Evolutionary conservation across 805 yeast genomes (phyloP).

Genomic region (Candida alai): DNA sequence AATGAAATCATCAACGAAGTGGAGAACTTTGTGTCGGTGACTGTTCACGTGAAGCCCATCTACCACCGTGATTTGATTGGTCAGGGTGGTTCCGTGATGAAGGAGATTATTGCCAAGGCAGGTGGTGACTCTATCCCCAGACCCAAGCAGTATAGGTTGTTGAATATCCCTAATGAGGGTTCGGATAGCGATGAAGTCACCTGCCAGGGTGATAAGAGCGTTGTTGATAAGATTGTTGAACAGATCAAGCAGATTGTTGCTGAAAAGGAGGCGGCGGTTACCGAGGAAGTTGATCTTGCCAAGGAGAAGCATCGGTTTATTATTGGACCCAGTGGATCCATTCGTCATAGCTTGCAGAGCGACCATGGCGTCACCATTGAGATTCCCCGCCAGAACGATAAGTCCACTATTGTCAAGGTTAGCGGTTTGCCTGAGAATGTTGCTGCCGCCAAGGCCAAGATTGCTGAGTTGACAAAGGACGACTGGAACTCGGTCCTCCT

Average conservation of each 20-base stretch:
- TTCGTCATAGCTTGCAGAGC: conserved; percentile 67
- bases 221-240: conserved; percentile 65
- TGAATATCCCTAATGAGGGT: conserved; percentile 67
- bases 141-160: conserved; percentile 47
- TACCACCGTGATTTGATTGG: conserved; percentile 78
- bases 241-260: conserved; percentile 61
- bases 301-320: conserved; percentile 70
- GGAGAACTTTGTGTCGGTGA: conserved; percentile 55
- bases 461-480: conserved; percentile 59
- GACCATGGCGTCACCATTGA: conserved; percentile 61
- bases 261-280: conserved; percentile 56
- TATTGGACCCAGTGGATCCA: conserved; percentile 78
- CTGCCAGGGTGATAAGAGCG: conserved; percentile 68
- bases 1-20: conserved; percentile 59
- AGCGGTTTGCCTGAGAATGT: conserved; percentile 66
- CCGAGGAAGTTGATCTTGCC: conserved; percentile 55
- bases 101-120: conserved; percentile 71
- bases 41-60: conserved; percentile 66
- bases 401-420: conserved; percentile 50
- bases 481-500: conserved; percentile 50
- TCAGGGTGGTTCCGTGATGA: conserved; percentile 66
- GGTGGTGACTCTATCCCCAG: conserved; percentile 59
- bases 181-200: conserved; percentile 57
- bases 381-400: conserved; percentile 60
- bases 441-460: conserved; percentile 58